These are phyloP conservation scores for Paramecium primaurelia DNA, from an alignment of 73 alveolate species.

Conservation along the genomic window DNA sequence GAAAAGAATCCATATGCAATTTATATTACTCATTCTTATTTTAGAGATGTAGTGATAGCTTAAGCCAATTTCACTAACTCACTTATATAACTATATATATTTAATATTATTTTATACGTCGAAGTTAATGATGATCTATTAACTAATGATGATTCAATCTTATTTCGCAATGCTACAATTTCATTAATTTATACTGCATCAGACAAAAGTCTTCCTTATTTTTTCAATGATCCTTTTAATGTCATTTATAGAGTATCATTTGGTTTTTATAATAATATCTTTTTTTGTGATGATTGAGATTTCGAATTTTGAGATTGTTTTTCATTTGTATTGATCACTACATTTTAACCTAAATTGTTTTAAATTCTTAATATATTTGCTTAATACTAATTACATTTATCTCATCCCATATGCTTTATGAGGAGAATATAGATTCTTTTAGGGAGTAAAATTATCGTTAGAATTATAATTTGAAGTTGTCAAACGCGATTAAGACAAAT, in stretches of 20 bases:
- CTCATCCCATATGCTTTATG: neutral
- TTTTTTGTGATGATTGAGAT: neutral
- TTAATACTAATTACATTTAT: neutral
- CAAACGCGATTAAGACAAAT: neutral
- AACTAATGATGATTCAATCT: neutral
- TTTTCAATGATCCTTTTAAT: neutral
- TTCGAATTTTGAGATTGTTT: neutral
- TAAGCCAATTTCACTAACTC: constrained; percentile 2
- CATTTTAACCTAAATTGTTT: neutral
- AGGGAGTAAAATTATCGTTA: neutral
- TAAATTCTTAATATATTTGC: neutral
- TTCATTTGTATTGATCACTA: neutral
- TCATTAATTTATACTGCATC: neutral
- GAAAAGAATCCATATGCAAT: neutral
- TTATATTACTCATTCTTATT: neutral
- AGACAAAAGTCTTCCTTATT: neutral
- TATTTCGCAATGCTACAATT: neutral
- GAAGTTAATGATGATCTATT: neutral
- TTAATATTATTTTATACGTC: neutral
- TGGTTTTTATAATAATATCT: neutral
- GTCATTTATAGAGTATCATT: neutral
- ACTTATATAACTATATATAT: neutral
- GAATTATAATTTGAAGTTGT: neutral
- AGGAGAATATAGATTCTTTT: neutral
- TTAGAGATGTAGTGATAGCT: neutral